A percentile compares a stretch with the other conserved stretches of the same genome.
phyloP scores from a whole-genome alignment of 73 alveolate species.

The Blepharisma stoltei region DNA sequence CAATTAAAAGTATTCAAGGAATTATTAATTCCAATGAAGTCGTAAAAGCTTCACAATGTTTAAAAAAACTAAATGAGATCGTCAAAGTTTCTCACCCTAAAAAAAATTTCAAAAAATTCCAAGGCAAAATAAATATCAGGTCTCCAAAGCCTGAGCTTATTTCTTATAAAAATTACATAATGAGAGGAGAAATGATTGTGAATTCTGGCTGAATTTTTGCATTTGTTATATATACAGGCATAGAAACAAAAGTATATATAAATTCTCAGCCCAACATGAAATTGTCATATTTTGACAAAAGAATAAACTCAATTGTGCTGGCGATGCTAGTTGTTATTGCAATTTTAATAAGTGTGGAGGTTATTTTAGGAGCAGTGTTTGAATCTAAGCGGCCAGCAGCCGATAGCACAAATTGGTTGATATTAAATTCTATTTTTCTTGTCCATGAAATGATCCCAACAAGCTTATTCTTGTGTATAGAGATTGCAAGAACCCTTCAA shows the following conservation, averaged over 20 bases:
- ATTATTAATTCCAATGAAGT: background rate
- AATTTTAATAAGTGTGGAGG: no score
- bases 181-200: background rate
- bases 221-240: background rate
- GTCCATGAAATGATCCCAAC: no score
- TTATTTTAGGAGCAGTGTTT: no score
- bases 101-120: background rate
- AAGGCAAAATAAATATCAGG: constrained; percentile 2
- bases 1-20: background rate
- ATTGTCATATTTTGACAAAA: no score
- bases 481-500: no score
- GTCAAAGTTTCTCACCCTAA: background rate
- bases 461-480: no score
- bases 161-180: background rate
- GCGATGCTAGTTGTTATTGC: no score
- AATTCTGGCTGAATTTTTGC: background rate
- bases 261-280: background rate
- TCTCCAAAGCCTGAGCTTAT: background rate
- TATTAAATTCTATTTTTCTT: no score
- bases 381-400: no score
- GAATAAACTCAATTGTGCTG: no score
- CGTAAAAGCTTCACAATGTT: constrained; percentile 1
- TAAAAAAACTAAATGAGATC: background rate
- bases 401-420: no score
- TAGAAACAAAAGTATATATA: background rate